Base-by-base conservation (phyloP, 148 eudicot genomes). In the Arctostaphylos glauca region DNA sequence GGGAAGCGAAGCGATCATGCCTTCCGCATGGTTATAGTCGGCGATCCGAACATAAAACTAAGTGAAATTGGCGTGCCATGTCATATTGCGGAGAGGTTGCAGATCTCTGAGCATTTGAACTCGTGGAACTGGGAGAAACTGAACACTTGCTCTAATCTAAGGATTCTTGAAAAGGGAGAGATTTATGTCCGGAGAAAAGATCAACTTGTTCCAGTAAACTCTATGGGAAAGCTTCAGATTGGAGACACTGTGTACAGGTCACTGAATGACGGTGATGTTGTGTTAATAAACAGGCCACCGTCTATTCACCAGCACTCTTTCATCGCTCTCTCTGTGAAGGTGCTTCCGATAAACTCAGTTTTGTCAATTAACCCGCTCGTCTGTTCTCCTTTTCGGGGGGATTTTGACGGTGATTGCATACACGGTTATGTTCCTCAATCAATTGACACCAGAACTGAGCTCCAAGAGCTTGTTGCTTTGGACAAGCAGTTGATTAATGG, bases 391-490 rank as follows among this genome's bases (percentile, higher is more conserved):
- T 89, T 96, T 41, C 91, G 91, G 31, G 99, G 98, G 19, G 99
- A 96, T 84, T 96, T 96, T 74, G 99, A 96, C 64, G 99, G 99
- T 52, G 99, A 96, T 81, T 93, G 98, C 84, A 90, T 94, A 78
- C 99, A 96, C 76, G 99, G 98, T 6, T 96, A 88, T 75, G 89
- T 96, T 74, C 96, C 99, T 67, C 98, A 96, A 76, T 93, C 98
- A 6, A 82, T 93, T n/a, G 91, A 90, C 19, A 80, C 92, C 13
- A 83, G 98, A 79, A 88, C 90, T 38, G 99, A 96, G 90, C 93
- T 96, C n/a, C 86, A 76, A 23, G 98, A 96, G 88, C 95, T 96
- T 48, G 98, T 94, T 81, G 92, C 92, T 25, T 82, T 96, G 74
- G 89, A 90, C 77, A 88, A 77, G 74, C 99, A 96, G 81, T 49